Conservation (phyloP, 108 stramenopile species). For the Chaetoceros muelleri region DNA sequence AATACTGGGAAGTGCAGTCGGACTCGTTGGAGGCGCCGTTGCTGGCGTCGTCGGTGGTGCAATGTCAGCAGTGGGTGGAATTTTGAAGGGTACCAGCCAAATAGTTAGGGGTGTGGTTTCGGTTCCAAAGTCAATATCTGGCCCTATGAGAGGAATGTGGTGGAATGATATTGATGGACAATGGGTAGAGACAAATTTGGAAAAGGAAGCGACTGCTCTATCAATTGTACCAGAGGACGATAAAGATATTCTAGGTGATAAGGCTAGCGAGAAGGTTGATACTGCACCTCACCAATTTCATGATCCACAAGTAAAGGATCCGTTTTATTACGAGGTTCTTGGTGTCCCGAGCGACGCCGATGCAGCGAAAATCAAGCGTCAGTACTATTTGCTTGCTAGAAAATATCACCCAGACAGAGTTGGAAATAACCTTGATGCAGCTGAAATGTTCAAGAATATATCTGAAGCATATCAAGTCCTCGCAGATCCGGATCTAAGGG, state of each 20-base stretch:
- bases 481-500: conserved; percentile 49
- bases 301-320: conserved; percentile 42
- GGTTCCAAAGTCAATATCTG: conserved; percentile 40
- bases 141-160: conserved; percentile 58
- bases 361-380: conserved; percentile 72
- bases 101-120: conserved; percentile 53
- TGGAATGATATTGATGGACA: conserved; percentile 63
- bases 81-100: conserved; percentile 31
- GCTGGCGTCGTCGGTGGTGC: conserved; percentile 42
- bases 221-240: conserved; percentile 45
- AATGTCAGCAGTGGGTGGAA: conserved; percentile 27
- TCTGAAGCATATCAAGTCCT: conserved; percentile 79
- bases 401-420: conserved; percentile 87
- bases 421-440: conserved; percentile 46
- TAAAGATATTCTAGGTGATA: conserved; percentile 39
- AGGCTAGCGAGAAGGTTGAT: conserved; percentile 31
- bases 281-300: conserved; percentile 5
- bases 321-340: conserved; percentile 64
- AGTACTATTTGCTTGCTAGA: conserved; percentile 82
- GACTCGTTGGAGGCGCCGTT: conserved; percentile 33
- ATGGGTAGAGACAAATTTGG: conserved; percentile 47
- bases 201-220: conserved; percentile 28
- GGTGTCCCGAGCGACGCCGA: conserved; percentile 59
- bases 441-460: conserved; percentile 66
- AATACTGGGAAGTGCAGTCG: conserved; percentile 20